Percentiles rank a stretch among this genome's conserved stretches.
Evolutionary conservation across 1,284 basidiomycete species (phyloP).

Genomic region (Moesziomyces parantarcticus): DNA sequence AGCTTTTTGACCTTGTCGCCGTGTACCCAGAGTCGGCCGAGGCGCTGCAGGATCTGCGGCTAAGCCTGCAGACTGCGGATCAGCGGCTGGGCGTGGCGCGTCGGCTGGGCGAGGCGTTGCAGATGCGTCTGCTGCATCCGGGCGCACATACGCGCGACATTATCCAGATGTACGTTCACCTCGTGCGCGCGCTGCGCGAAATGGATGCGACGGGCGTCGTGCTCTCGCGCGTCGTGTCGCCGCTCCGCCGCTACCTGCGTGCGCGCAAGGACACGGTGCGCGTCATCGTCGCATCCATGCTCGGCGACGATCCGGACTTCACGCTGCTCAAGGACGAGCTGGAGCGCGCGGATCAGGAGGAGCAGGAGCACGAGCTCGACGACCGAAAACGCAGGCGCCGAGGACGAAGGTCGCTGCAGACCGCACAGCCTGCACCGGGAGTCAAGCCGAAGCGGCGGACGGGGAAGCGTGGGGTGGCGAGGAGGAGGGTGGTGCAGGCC

Average conservation of each 20-base stretch:
- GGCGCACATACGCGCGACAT: conserved; percentile 95
- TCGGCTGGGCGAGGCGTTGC: conserved; percentile 72
- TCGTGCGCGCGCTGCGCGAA: conserved; percentile 88
- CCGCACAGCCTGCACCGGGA: conserved; percentile 3
- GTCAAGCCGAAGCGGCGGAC: not conserved
- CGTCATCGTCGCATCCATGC: conserved; percentile 61
- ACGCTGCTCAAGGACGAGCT: conserved; percentile 61
- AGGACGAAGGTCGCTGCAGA: conserved; percentile 22
- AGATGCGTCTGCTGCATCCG: conserved; percentile 84
- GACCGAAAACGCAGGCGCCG: conserved; percentile 14
- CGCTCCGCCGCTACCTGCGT: conserved; percentile 59
- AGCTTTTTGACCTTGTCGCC: conserved; percentile 95
- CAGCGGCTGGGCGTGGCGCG: conserved; percentile 74
- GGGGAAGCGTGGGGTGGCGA: not conserved
- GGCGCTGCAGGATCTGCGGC: conserved; percentile 88
- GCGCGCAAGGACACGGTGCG: conserved; percentile 59
- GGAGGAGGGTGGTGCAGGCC: conserved; percentile 6
- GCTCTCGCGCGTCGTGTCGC: conserved; percentile 70
- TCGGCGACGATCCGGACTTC: conserved; percentile 62
- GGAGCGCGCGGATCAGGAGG: conserved; percentile 40
- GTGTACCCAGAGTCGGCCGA: conserved; percentile 88
- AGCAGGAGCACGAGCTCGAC: conserved; percentile 33
- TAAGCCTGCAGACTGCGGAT: conserved; percentile 66
- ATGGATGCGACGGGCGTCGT: conserved; percentile 92
- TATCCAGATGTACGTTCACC: conserved; percentile 90